Conservation (phyloP, 495 filamentous ascomycete genomes). For the Aspergillus taichungensis region DNA sequence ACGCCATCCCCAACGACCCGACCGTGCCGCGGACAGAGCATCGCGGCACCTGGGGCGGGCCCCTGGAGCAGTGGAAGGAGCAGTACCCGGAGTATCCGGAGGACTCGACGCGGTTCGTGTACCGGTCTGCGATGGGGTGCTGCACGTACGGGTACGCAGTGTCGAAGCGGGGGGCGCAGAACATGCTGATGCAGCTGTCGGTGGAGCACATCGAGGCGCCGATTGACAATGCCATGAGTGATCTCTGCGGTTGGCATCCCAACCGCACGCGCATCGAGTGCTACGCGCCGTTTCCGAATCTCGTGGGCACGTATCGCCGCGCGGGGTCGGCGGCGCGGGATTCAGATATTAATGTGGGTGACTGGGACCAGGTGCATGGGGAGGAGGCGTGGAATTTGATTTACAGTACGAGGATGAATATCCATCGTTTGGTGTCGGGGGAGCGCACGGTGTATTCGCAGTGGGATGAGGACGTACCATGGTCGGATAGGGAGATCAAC, state of each 20-base stretch:
- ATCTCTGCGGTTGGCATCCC: constrained; percentile 15
- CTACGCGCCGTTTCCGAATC: constrained; percentile 20
- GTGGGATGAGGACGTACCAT: constrained; percentile 15
- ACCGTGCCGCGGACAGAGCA: constrained; percentile 13
- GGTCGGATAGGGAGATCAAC: constrained; percentile 15
- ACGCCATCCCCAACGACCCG: constrained; percentile 25
- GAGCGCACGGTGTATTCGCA: constrained; percentile 16
- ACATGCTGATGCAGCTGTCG: constrained; percentile 33
- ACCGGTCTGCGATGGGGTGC: constrained; percentile 16
- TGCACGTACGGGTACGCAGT: constrained; percentile 42
- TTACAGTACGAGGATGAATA: constrained; percentile 22
- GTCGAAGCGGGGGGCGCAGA: constrained; percentile 42
- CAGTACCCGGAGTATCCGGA: constrained; percentile 11
- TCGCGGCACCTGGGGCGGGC: constrained; percentile 11
- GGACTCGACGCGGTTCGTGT: constrained; percentile 26
- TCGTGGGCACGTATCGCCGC: constrained; percentile 18
- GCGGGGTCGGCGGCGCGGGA: constrained; percentile 11
- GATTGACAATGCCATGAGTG: constrained; percentile 20
- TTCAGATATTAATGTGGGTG: constrained; percentile 19
- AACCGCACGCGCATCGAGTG: constrained; percentile 18
- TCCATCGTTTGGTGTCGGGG: constrained; percentile 16
- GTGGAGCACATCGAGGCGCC: constrained; percentile 16
- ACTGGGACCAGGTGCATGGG: constrained; percentile 5
- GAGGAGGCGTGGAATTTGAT: constrained; percentile 17
- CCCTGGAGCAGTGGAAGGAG: constrained; percentile 13